Evolutionary conservation across 192 early-diverging fungal species (phyloP).

Genomic region (Chytriomyces sp.): DNA sequence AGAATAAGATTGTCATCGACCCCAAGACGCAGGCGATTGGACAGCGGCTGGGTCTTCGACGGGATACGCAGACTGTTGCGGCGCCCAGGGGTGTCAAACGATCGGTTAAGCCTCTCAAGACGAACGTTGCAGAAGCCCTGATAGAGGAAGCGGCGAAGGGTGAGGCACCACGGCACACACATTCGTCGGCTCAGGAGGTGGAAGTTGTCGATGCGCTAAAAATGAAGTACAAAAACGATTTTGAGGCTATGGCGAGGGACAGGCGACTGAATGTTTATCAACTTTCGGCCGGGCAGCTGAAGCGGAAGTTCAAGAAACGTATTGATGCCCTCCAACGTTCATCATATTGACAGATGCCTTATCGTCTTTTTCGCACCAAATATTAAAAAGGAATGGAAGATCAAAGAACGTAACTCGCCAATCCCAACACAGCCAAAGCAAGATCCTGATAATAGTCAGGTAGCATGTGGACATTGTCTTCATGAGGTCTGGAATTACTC

Average conservation of each 20-base stretch:
- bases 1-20: conserved; percentile 35
- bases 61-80: neutral
- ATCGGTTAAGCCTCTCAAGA: neutral
- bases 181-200: conserved; percentile 46
- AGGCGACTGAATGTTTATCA: conserved; percentile 53
- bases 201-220: conserved; percentile 38
- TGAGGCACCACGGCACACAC: conserved; percentile 9
- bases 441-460: no score
- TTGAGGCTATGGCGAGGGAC: conserved; percentile 53
- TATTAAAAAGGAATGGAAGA: no score
- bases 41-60: neutral
- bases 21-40: conserved; percentile 7
- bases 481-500: no score
- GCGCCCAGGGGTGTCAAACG: neutral
- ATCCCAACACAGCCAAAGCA: no score
- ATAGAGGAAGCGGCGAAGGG: conserved; percentile 24
- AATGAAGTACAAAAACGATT: conserved; percentile 49
- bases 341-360: no score
- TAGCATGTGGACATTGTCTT: no score
- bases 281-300: conserved; percentile 51
- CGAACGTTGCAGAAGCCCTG: conserved; percentile 31
- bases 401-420: no score
- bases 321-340: no score
- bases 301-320: conserved; percentile 43
- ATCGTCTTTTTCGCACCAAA: no score